Evolutionary conservation across 495 filamentous ascomycete genomes (phyloP), one percentile per base, ranked within the genome.

Genomic region (Parachaetomium inaequale): DNA sequence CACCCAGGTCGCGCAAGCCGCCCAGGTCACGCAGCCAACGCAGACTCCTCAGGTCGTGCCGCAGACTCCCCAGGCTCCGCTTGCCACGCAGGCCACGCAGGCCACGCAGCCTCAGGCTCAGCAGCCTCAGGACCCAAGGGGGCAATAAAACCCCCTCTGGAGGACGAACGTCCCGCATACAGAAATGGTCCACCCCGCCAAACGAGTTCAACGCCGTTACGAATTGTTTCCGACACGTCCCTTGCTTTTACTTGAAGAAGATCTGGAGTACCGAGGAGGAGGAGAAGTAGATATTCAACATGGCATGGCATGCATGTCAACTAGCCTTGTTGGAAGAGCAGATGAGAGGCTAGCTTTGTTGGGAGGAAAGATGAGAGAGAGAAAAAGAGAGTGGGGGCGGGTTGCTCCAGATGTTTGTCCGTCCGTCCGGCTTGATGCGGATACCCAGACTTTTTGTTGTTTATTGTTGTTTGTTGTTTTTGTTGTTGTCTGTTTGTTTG

Each of bases 171-270:
- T 36, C 2, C n/a, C 5, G 4, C 21, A 28, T 15, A 34, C 29
- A 25, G 15, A 38, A 10, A 34, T 28, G 21, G 17, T 8, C 3
- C 26, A 49, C 21, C 6, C 7, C 51, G n/a, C n/a, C n/a, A 17
- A 25, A 58, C 8, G 38, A 57, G 28, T 57, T 46, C 19, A 29
- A 57, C 38, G 55, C 55, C 55, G 55, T 47, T 47, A 58, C 28
- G 40, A 58, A 46, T 34, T 40, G 23, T 46, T 58, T 55, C 3
- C 2, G 14, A 36, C 29, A 34, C 23, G 31, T 11, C 21, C n/a
- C 19, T 53, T 26, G 8, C n/a, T 43, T 19, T 40, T 4, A 38
- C 34, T 40, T 55, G 32, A 19, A 17, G 50, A 11, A n/a, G n/a
- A 12, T 40, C 21, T 12, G 29, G 31, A 52, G 25, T n/a, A 21